Percentiles rank a stretch among this genome's conserved stretches.
These are phyloP conservation scores for Polygonum aviculare DNA, from an alignment of 148 eudicot species.

Conservation along the genomic window DNA sequence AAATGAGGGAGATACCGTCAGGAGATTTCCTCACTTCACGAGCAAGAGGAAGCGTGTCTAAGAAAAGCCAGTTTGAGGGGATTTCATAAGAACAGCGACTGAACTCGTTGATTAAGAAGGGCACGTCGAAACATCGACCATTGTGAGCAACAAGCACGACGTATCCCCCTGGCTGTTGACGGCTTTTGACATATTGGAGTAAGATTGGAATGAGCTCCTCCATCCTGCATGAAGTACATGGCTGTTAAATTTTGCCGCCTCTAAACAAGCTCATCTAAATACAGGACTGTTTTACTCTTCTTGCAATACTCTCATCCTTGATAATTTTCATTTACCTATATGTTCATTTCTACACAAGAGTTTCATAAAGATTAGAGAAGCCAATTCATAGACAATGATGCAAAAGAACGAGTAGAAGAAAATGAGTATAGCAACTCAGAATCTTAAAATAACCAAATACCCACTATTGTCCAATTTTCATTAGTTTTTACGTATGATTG, in stretches of 20 bases:
- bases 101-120: constrained; percentile 59
- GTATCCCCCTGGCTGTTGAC: constrained; percentile 64
- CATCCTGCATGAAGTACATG: constrained; percentile 50
- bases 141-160: constrained; percentile 69
- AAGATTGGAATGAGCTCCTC: constrained; percentile 75
- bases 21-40: constrained; percentile 42
- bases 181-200: constrained; percentile 55
- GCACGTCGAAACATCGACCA: constrained; percentile 65
- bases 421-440: not conserved
- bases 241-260: constrained; percentile 7
- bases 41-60: constrained; percentile 71
- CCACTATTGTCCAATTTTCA: not conserved
- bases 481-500: not conserved
- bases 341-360: not conserved
- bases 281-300: not conserved
- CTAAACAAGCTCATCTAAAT: not conserved
- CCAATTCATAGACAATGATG: not conserved
- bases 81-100: constrained; percentile 43
- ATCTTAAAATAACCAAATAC: not conserved
- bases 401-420: not conserved
- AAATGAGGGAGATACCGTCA: constrained; percentile 29
- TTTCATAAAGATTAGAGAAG: not conserved
- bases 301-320: not conserved
- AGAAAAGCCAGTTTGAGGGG: constrained; percentile 67
- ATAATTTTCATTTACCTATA: not conserved